Evolutionary conservation across 768 basidiomycete species (phyloP), one percentile per base, ranked within the genome.

Genomic region (Tylopilus subfusipes): DNA sequence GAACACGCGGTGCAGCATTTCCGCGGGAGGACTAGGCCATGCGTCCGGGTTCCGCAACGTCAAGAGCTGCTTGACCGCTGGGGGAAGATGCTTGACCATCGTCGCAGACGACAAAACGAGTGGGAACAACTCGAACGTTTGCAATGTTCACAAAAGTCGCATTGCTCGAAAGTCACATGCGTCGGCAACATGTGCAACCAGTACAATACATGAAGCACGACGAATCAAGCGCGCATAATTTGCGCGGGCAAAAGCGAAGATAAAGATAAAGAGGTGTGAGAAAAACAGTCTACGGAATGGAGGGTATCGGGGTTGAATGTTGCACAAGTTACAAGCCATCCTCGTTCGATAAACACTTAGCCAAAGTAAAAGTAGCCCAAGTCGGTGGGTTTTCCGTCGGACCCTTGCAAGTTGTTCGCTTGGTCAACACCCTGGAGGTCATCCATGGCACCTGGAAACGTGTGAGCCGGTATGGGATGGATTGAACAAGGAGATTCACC

Each of bases 41-140:
- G 78, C 74, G 48, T 81, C 73, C 21, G 84, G 89, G 61, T 80
- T 86, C 65, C 83, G 85, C 53, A 86, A 75, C 36, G 81, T 81
- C 69, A 88, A 69, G 49, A 88, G 76, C 19, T 86, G 85, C 75
- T 91, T 95, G 62, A 95, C 72, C 11, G 78, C 64, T 2, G 83
- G 76, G 2, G 90, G 82, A 22, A 94, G 74, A 36, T 76, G 75
- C 53, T 68, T 74, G 59, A 78, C 73, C 63, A 70, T 71, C 49
- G 58, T 51, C 52, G 44, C 33, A 34, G 24, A 36, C 19, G 50
- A 55, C 29, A 24, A 16, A 27, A 18, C 21, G 53, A 52, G 47
- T 45, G 48, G 48, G 54, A 62, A n/a, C n/a, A n/a, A 54, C 39
- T 16, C 22, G 21, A 7, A 57, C 45, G 5, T 10, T 14, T 2